Percentiles rank a stretch among this genome's conserved stretches.
Evolutionary conservation across 148 eudicot species (phyloP).

Genomic region (Amaranthus hypochondriacus): DNA sequence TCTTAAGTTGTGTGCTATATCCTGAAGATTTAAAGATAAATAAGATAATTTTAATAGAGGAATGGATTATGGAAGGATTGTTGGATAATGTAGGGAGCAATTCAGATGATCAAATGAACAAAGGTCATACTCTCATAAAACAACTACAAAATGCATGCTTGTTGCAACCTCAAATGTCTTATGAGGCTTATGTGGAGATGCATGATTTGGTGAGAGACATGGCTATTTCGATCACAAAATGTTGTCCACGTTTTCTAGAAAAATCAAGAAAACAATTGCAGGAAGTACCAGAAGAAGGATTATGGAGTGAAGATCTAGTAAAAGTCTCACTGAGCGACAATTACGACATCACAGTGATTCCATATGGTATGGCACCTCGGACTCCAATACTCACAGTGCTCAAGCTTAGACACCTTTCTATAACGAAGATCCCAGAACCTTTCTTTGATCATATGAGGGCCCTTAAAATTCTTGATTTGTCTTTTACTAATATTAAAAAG

Average conservation of each 20-base stretch:
- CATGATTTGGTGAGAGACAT: conserved; percentile 23
- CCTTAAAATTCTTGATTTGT: conserved; percentile 30
- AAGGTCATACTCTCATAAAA: conserved; percentile 31
- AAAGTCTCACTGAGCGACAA: too few species aligned
- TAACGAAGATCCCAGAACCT: conserved; percentile 12
- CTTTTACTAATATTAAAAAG: conserved; percentile 3
- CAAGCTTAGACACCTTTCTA: neutral
- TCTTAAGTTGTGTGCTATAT: conserved; percentile 25
- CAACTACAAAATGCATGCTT: conserved; percentile 23
- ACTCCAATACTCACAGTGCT: too few species aligned
- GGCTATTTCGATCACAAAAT: conserved; percentile 5
- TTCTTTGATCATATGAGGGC: conserved; percentile 19
- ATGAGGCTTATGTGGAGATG: conserved; percentile 18
- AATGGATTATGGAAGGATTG: conserved; percentile 29
- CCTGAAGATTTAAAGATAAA: conserved; percentile 23
- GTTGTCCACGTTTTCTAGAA: conserved; percentile 1
- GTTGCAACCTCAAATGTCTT: conserved; percentile 4
- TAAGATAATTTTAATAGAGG: conserved; percentile 15
- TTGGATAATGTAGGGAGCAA: conserved; percentile 19
- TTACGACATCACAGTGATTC: too few species aligned
- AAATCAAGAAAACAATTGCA: too few species aligned
- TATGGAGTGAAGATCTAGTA: too few species aligned
- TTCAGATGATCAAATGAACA: conserved; percentile 10
- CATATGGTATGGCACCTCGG: too few species aligned
- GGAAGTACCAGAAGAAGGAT: too few species aligned